Evolutionary conservation across 495 filamentous ascomycete genomes (phyloP).

Genomic region (Penicillium argentinense): DNA sequence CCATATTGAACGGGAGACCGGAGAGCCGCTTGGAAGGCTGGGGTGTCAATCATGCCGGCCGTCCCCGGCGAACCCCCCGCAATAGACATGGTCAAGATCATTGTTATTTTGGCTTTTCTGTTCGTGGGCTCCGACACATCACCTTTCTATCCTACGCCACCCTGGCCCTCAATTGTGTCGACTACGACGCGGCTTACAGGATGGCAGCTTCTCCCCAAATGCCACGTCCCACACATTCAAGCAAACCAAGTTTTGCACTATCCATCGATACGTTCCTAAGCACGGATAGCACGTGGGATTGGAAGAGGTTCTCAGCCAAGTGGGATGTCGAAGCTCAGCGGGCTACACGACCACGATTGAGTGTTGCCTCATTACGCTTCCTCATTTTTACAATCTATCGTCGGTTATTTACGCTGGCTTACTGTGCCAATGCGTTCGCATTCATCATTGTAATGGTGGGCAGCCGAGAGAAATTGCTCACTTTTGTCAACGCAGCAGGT

Average conservation of each 20-base stretch:
- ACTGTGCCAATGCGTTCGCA: conserved; percentile 38
- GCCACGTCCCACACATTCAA: conserved; percentile 2
- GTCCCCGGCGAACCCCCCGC: no score
- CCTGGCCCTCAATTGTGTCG: no score
- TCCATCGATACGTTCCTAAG: conserved; percentile 3
- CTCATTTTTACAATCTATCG: conserved; percentile 29
- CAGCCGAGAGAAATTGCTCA: conserved; percentile 20
- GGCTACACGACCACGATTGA: background rate
- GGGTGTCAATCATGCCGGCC: no score
- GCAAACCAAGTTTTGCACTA: conserved; percentile 6
- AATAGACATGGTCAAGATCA: no score
- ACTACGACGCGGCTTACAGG: no score
- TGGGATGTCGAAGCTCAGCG: conserved; percentile 1
- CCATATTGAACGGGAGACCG: no score
- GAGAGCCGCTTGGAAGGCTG: no score
- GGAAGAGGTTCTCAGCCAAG: background rate
- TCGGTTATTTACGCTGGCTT: conserved; percentile 37
- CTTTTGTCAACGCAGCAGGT: conserved; percentile 49
- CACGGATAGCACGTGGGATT: conserved; percentile 2
- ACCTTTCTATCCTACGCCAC: no score
- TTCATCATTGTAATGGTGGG: conserved; percentile 32
- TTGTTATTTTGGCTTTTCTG: no score
- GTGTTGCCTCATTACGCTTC: conserved; percentile 20
- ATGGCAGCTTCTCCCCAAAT: background rate
- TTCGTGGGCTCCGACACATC: no score